Conservation (phyloP, 192 early-diverging fungal species). For the Coemansia reversa region DNA sequence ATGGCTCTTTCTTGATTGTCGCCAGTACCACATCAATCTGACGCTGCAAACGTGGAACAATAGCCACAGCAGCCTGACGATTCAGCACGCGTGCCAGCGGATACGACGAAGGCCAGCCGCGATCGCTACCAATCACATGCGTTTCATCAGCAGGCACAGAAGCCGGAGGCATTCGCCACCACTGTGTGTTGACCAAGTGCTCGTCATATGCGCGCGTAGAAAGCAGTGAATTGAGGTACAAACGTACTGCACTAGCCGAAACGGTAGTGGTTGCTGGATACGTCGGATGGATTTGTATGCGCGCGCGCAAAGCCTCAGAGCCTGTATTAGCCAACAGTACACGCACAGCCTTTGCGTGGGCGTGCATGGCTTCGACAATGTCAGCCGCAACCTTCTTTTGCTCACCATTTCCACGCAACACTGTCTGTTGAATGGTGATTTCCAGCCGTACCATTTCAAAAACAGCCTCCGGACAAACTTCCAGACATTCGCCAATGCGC, state of each 20-base stretch:
- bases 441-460: constrained; percentile 56
- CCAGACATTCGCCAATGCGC: constrained; percentile 44
- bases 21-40: constrained; percentile 47
- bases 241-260: constrained; percentile 53
- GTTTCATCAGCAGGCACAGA: constrained; percentile 3
- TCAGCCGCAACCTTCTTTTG: constrained; percentile 52
- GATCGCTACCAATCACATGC: constrained; percentile 26
- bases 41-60: constrained; percentile 44
- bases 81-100: constrained; percentile 45
- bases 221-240: constrained; percentile 55
- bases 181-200: constrained; percentile 53
- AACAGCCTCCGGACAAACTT: constrained; percentile 32
- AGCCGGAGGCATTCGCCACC: constrained; percentile 34
- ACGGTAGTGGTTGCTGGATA: constrained; percentile 49
- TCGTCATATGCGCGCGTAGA: constrained; percentile 53
- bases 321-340: constrained; percentile 12
- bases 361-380: constrained; percentile 36
- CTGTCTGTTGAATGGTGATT: constrained; percentile 49
- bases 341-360: constrained; percentile 21
- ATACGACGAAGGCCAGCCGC: constrained; percentile 43
- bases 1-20: constrained; percentile 46
- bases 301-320: not conserved
- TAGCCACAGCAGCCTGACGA: constrained; percentile 35
- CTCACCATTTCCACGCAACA: constrained; percentile 44
- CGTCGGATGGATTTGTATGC: constrained; percentile 37